Base-by-base conservation (phyloP, 106 monocot genomes). In the Amphibolis antarctica region DNA sequence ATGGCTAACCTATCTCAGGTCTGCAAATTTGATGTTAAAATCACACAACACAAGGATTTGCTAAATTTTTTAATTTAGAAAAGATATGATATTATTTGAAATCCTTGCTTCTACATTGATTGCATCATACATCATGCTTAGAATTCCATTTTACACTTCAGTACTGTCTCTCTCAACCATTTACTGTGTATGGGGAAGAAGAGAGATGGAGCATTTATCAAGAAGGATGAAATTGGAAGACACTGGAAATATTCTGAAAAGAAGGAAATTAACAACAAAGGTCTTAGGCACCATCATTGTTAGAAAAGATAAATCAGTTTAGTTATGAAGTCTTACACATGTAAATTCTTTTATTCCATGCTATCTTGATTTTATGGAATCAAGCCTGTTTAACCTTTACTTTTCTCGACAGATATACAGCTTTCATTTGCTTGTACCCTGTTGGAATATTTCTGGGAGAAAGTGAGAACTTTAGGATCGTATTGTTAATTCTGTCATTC, bases 1-100 rank as follows among this genome's bases (percentile, higher is more conserved):
- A 62, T 85, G 93, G 93, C 80, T 93, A 14, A 83, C 76, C 18
- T 83, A 88, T 64, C 66, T 93, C 64, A 93, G 93, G 93, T 93
- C 45, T 53, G 15, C 3, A 20, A 66, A 7, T 19, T 53, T 12
- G 36, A 36, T 9, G 27, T 11, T 22, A 60, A 56, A 21, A 20
- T 46, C 18, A 46, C 24, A 68, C 1, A 13, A 24, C 10, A 66
- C 6, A 53, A 23, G 12, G 18, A 13, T 61, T 63, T 46, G 23
- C 14, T 23, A 63, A 13, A 47, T 23, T 11, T 25, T 1, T 56
- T 5, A 56, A 17, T 5, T 20, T 28, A 26, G 12, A 28, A 28
- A 57, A 7, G 12, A 3, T 28, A 26, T 55, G 24, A 4, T 55
- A 9, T 23, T 55, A 11, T 1, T 23, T 0, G 18, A 25, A 14